These are phyloP conservation scores for Metschnikowia cerradonensis DNA, from an alignment of 805 yeast species.

Conservation along the genomic window DNA sequence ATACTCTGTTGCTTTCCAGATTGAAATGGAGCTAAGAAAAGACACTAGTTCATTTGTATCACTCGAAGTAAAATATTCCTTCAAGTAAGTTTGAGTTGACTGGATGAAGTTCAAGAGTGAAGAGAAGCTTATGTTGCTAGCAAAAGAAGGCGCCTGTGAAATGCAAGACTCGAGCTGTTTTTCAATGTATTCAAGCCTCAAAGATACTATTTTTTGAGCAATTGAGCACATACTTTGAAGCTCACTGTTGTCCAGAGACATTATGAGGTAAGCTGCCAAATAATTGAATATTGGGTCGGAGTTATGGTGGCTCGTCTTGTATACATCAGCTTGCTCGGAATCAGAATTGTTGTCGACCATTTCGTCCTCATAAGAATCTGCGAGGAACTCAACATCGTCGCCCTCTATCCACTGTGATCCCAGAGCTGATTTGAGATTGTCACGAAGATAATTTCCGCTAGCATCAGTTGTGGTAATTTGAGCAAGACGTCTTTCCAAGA, in stretches of 20 bases:
- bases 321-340: not conserved
- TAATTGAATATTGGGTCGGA: conserved; percentile 27
- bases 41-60: conserved; percentile 14
- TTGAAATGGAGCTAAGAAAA: conserved; percentile 13
- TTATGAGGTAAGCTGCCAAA: conserved; percentile 28
- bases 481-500: conserved; percentile 26
- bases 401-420: conserved; percentile 11
- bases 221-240: conserved; percentile 19
- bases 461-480: conserved; percentile 17
- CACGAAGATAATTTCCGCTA: not conserved
- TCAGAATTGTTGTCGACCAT: conserved; percentile 13
- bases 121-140: conserved; percentile 22
- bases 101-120: conserved; percentile 31
- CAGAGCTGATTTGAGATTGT: not conserved
- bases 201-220: conserved; percentile 21
- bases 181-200: conserved; percentile 22
- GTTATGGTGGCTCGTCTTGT: not conserved
- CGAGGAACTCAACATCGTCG: conserved; percentile 17
- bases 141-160: not conserved
- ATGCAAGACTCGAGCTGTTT: not conserved
- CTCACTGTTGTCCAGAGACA: conserved; percentile 17
- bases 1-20: conserved; percentile 26
- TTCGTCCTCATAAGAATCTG: conserved; percentile 13
- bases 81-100: conserved; percentile 27
- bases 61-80: conserved; percentile 19